Evolutionary conservation across 352 stramenopile genomes (phyloP).

Genomic region (Globisporangium orthogonon): DNA sequence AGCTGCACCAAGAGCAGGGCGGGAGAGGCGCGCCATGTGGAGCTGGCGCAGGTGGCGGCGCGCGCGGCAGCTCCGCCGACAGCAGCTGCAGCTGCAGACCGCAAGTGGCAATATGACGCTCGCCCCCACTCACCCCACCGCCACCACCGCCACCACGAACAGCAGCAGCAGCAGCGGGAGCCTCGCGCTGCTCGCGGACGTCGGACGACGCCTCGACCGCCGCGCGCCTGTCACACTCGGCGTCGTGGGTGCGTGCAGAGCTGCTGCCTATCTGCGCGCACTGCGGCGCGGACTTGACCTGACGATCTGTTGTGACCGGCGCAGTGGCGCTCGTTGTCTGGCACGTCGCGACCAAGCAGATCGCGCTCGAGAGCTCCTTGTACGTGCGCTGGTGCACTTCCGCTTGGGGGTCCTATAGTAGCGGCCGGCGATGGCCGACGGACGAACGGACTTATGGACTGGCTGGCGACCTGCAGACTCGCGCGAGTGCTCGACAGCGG

Average conservation of each 20-base stretch:
- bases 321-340: conserved; percentile 8
- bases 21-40: background rate
- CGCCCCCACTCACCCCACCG: background rate
- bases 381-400: background rate
- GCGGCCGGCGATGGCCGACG: too few relatives aligned
- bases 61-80: conserved; percentile 10
- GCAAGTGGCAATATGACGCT: background rate
- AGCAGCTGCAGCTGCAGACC: background rate
- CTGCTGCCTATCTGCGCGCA: too few relatives aligned
- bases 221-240: conserved; percentile 10
- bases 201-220: conserved; percentile 9
- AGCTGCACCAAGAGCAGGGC: background rate
- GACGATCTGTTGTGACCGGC: too few relatives aligned
- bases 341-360: conserved; percentile 12
- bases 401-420: too few relatives aligned
- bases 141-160: background rate
- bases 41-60: conserved; percentile 6
- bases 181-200: conserved; percentile 8
- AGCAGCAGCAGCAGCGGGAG: background rate
- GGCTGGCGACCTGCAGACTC: conserved; percentile 2
- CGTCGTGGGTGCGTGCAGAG: conserved; percentile 4
- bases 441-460: background rate
- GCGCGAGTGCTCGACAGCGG: background rate
- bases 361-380: conserved; percentile 5
- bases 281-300: too few relatives aligned